Evolutionary conservation across 805 yeast species (phyloP).

Genomic region (Zygosaccharomyces rouxii): DNA sequence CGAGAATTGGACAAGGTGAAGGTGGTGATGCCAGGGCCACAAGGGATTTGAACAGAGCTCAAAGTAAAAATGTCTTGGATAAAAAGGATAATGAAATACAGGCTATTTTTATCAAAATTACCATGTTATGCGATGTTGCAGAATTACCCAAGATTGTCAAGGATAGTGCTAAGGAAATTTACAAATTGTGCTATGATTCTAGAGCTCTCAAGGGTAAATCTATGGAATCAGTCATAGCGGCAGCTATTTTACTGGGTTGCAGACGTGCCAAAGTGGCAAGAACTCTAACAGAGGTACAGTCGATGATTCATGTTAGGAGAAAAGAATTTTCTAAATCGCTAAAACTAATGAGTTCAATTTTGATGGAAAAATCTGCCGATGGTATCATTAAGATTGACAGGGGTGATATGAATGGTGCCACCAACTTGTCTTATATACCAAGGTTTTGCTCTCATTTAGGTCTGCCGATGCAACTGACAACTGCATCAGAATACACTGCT

Average conservation of each 20-base stretch:
- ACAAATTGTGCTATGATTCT: slow-evolving; percentile 85
- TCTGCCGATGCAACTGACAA: slow-evolving; percentile 73
- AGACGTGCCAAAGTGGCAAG: slow-evolving; percentile 90
- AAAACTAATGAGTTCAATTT: slow-evolving; percentile 71
- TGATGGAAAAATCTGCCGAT: slow-evolving; percentile 42
- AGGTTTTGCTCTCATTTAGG: slow-evolving; percentile 96
- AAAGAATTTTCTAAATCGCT: slow-evolving; percentile 92
- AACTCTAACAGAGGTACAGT: slow-evolving; percentile 93
- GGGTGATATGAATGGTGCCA: slow-evolving; percentile 60
- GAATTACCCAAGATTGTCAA: slow-evolving; percentile 92
- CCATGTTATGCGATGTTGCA: slow-evolving; percentile 96
- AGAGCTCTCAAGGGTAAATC: slow-evolving; percentile 82
- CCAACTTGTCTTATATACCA: slow-evolving; percentile 92
- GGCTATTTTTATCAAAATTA: slow-evolving; percentile 82
- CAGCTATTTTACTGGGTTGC: slow-evolving; percentile 91
- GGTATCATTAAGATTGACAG: slow-evolving; percentile 39
- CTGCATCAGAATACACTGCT: slow-evolving; percentile 91
- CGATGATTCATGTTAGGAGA: slow-evolving; percentile 86
- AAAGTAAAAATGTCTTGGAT: slow-evolving; percentile 78
- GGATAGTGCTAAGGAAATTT: slow-evolving; percentile 96
- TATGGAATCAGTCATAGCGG: slow-evolving; percentile 93
- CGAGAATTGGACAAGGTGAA: slow-evolving; percentile 83
- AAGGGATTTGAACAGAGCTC: slow-evolving; percentile 88
- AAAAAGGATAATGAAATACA: slow-evolving; percentile 82
- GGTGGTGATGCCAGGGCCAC: slow-evolving; percentile 82